phyloP scores from a whole-genome alignment of 768 basidiomycete species.

The Leucocoprinus sp. region DNA sequence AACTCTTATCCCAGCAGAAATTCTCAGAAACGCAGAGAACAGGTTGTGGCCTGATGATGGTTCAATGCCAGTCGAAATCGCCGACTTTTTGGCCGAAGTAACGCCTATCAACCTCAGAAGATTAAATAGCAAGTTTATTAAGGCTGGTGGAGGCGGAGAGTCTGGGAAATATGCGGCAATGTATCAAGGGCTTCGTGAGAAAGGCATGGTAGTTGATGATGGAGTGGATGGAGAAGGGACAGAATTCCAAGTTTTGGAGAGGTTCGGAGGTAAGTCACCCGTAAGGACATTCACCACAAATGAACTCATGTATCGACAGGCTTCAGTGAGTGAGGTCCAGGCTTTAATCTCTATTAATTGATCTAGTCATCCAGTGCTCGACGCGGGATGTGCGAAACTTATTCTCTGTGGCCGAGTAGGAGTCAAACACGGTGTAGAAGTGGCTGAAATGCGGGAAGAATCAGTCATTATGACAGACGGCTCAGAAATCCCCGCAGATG shows the following conservation, averaged over 20 bases:
- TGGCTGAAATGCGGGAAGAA: constrained; percentile 26
- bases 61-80: neutral
- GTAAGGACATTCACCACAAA: neutral
- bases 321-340: neutral
- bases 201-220: constrained; percentile 7
- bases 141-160: constrained; percentile 5
- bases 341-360: neutral
- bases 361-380: constrained; percentile 20
- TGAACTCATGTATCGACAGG: neutral
- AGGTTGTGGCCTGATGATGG: constrained; percentile 7
- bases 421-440: constrained; percentile 44
- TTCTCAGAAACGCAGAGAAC: neutral
- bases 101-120: neutral
- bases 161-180: constrained; percentile 1
- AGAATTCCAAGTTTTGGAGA: constrained; percentile 6
- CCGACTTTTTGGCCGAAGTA: neutral
- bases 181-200: constrained; percentile 3
- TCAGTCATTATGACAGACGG: constrained; percentile 32
- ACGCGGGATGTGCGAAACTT: constrained; percentile 42
- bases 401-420: constrained; percentile 49
- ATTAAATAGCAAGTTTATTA: neutral
- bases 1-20: neutral
- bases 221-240: constrained; percentile 1
- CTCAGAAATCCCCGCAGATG: constrained; percentile 31
- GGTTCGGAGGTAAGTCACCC: neutral